Evolutionary conservation across 2,329 filamentous ascomycete genomes (phyloP).

Genomic region (Ceratocystis alfenasii): DNA sequence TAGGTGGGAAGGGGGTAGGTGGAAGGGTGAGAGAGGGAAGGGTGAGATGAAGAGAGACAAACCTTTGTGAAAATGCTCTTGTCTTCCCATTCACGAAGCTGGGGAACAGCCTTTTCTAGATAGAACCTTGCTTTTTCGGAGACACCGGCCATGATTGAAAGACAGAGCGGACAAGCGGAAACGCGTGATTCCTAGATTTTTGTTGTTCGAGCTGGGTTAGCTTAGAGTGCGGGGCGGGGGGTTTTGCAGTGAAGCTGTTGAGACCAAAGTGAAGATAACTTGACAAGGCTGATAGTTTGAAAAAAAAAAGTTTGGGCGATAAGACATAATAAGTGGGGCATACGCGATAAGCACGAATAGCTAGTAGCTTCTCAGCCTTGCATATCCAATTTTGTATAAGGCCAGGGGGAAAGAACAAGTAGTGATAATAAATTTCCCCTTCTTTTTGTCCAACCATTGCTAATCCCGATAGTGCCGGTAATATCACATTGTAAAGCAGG

Average conservation of each 20-base stretch:
- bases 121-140: conserved; percentile 93
- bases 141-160: conserved; percentile 57
- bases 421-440: too few species aligned
- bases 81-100: conserved; percentile 81
- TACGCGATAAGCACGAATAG: background rate
- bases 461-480: background rate
- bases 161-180: background rate
- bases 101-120: conserved; percentile 81
- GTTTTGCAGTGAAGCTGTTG: background rate
- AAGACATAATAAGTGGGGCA: conserved; percentile 19
- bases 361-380: conserved; percentile 22
- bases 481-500: too few species aligned
- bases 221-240: background rate
- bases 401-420: too few species aligned
- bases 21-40: too few species aligned
- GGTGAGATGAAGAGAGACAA: conserved; percentile 26
- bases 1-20: too few species aligned
- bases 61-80: conserved; percentile 83
- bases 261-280: conserved; percentile 18
- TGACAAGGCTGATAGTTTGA: conserved; percentile 23
- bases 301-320: conserved; percentile 20
- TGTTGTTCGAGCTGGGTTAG: too few species aligned
- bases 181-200: too few species aligned
- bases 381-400: background rate
- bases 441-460: too few species aligned